These are phyloP conservation scores for Athelia sp. DNA, from an alignment of 1,284 basidiomycete genomes.

Conservation along the genomic window DNA sequence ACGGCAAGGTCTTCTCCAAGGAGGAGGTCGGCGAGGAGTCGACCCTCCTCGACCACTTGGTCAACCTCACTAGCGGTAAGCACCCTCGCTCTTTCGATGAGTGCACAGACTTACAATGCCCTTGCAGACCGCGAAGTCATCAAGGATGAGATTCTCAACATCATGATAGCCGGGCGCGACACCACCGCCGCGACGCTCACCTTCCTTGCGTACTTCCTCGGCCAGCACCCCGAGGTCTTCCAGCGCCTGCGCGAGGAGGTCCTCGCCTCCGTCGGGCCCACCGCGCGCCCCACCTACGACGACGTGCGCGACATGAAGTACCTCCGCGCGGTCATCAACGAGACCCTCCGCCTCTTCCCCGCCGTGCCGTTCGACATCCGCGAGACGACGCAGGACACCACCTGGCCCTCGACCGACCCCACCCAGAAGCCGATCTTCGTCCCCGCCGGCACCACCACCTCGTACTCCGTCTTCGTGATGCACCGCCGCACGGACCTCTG, in stretches of 20 bases:
- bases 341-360: conserved; percentile 12
- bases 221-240: conserved; percentile 31
- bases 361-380: conserved; percentile 13
- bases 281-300: conserved; percentile 31
- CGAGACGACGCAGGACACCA: background rate
- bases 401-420: background rate
- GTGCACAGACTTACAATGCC: background rate
- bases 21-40: conserved; percentile 11
- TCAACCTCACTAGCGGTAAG: conserved; percentile 24
- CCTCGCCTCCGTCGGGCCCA: conserved; percentile 27
- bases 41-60: conserved; percentile 34
- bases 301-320: conserved; percentile 33
- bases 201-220: conserved; percentile 35
- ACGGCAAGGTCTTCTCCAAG: background rate
- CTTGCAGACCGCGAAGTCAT: conserved; percentile 26
- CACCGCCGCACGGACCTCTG: conserved; percentile 31
- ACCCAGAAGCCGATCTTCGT: background rate
- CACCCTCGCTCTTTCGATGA: background rate
- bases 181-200: conserved; percentile 36
- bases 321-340: conserved; percentile 29
- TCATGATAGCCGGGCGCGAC: conserved; percentile 47
- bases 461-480: conserved; percentile 21
- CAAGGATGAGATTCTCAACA: conserved; percentile 45
- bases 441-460: background rate
- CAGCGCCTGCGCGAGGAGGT: conserved; percentile 35